Base-by-base conservation (phyloP, 2,329 filamentous ascomycete species). In the Aspergillus sp. region DNA sequence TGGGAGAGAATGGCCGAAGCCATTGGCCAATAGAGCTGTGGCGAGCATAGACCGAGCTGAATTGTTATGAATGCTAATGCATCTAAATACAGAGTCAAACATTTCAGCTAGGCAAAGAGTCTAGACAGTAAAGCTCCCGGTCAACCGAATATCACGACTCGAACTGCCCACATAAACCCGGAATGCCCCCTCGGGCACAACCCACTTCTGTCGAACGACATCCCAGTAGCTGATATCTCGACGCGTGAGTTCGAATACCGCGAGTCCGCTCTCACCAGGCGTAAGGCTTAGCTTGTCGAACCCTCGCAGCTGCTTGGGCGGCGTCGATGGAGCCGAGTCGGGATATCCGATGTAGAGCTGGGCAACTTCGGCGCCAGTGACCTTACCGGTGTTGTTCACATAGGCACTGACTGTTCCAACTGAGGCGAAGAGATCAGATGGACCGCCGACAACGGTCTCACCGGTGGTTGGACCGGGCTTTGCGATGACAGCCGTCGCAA, bases 331-430 rank as follows among this genome's bases (percentile, higher is more conserved):
- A 11, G 56, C 56, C 55, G 60, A 40, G 65, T 68, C 53, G 62
- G 77, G 74, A 78, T 70, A 80, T 73, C 5, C 66, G 62, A 86
- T 68, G 66, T 87, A 87, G 1, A 87, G 72, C 70, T 87, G 84
- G 2, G 81, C 73, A 0, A 86, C 80, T 9, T 80, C 76, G 2
- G 78, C 77, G 25, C 82, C 84, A 21, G 70, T 66, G 2, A 76
- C 64, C 4, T 65, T 58, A 17, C 84, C 84, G 0, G 79, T 81
- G 73, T 87, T 87, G 37, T 69, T 72, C 6, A 87, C 66, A 1
- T 75, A 71, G 2, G 80, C 77, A 2, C 75, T 73, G 9, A 84
- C 77, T 43, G 70, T 80, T 59, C 76, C 78, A n/a, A 87, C 63
- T 7, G 71, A 73, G 7, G 81, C 76, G 77, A 81, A 87, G 23